A percentile compares a stretch with the other conserved stretches of the same genome.
These are phyloP conservation scores for Neohortaea acidophila DNA, from an alignment of 495 filamentous ascomycete species.

Conservation along the genomic window DNA sequence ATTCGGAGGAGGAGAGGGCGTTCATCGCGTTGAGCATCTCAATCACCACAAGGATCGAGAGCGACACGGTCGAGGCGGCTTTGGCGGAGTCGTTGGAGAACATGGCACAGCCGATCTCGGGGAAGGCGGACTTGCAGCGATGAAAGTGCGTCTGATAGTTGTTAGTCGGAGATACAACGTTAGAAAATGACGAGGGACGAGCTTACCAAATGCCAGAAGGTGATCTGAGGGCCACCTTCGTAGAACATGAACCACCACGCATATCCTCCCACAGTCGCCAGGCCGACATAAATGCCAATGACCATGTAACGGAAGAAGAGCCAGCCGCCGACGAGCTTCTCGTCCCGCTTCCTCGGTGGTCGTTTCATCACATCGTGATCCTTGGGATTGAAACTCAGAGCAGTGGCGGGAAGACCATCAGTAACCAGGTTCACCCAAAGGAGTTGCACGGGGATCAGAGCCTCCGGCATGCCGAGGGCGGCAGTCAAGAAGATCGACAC, in stretches of 20 bases:
- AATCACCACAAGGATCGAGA: constrained; percentile 87
- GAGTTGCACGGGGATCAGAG: constrained; percentile 90
- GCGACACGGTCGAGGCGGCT: constrained; percentile 85
- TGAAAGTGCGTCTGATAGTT: constrained; percentile 65
- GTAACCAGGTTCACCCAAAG: constrained; percentile 99
- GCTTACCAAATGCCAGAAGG: constrained; percentile 69
- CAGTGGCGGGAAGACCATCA: constrained; percentile 91
- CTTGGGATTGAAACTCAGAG: constrained; percentile 91
- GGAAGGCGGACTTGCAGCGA: constrained; percentile 70
- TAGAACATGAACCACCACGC: constrained; percentile 99
- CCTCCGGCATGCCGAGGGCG: constrained; percentile 93
- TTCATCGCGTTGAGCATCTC: constrained; percentile 99
- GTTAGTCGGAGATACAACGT: background rate
- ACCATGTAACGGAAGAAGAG: constrained; percentile 96
- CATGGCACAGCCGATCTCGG: constrained; percentile 87
- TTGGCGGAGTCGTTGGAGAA: constrained; percentile 81
- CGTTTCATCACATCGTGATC: constrained; percentile 96
- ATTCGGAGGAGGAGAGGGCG: constrained; percentile 87
- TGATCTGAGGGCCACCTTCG: constrained; percentile 78
- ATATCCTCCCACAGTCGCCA: constrained; percentile 91
- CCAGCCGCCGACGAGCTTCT: constrained; percentile 84
- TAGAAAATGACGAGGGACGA: background rate
- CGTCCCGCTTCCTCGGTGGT: constrained; percentile 77
- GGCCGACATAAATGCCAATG: constrained; percentile 86
- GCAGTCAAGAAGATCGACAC: constrained; percentile 99